phyloP scores from a whole-genome alignment of 495 filamentous ascomycete genomes.

The Pseudevernia furfuracea region DNA sequence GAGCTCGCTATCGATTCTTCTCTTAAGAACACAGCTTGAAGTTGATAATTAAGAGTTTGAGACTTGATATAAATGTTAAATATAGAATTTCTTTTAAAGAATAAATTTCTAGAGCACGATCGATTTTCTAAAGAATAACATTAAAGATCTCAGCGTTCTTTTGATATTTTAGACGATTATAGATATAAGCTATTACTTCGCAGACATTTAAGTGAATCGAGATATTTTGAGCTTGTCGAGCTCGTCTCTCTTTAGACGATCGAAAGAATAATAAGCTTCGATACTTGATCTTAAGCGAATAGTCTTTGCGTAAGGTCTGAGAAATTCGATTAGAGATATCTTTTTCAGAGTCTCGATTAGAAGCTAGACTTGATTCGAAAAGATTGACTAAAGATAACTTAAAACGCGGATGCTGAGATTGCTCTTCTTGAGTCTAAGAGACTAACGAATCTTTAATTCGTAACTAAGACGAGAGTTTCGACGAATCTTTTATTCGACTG shows the following conservation, averaged over 20 bases:
- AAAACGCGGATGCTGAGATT: neutral
- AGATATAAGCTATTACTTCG: neutral
- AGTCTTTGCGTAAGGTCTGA: neutral
- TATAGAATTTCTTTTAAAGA: neutral
- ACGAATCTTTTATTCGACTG: neutral
- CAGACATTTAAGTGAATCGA: neutral
- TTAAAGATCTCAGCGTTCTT: neutral
- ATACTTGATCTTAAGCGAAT: neutral
- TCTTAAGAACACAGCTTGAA: neutral
- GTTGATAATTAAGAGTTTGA: neutral
- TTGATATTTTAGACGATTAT: neutral
- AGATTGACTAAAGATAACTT: too few species aligned
- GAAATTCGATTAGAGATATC: neutral
- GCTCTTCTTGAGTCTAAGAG: neutral
- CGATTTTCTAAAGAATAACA: neutral
- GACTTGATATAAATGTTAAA: neutral
- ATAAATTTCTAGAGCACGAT: neutral
- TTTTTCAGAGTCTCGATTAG: neutral
- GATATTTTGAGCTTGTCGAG: neutral
- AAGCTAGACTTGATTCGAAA: too few species aligned
- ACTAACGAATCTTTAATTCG: neutral
- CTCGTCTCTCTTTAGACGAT: neutral
- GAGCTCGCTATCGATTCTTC: neutral
- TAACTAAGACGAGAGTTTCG: neutral
- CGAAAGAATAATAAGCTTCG: neutral